Conservation (phyloP, 2,329 filamentous ascomycete genomes). For the Hortaea sp. region DNA sequence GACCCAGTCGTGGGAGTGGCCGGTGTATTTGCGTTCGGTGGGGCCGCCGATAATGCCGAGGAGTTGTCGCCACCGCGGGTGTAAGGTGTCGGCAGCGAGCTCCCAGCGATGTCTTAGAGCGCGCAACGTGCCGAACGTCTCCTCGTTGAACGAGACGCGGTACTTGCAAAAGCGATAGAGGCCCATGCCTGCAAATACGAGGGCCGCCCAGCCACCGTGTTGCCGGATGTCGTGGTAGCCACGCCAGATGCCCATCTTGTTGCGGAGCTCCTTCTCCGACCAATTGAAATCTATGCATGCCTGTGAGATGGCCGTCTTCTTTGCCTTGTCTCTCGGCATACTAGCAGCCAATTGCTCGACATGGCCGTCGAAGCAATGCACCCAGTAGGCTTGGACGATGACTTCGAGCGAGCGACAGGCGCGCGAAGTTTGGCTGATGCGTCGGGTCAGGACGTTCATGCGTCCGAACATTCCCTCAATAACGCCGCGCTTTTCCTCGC, state of each 20-base stretch:
- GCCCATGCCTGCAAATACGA: conserved; percentile 49
- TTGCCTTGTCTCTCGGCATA: conserved; percentile 31
- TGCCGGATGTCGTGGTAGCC: conserved; percentile 51
- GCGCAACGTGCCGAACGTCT: conserved; percentile 39
- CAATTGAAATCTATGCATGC: conserved; percentile 46
- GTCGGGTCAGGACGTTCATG: conserved; percentile 35
- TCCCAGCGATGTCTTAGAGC: conserved; percentile 36
- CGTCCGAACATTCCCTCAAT: conserved; percentile 26
- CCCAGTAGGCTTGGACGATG: conserved; percentile 48
- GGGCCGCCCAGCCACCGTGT: conserved; percentile 44
- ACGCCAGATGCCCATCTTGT: conserved; percentile 45
- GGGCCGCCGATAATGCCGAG: conserved; percentile 38
- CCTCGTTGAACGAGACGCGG: conserved; percentile 42
- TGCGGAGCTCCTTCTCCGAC: conserved; percentile 49
- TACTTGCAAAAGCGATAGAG: conserved; percentile 54
- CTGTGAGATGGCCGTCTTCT: conserved; percentile 43
- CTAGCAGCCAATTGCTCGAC: conserved; percentile 30
- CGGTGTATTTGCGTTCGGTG: conserved; percentile 32
- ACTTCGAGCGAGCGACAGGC: conserved; percentile 49
- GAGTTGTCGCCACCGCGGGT: conserved; percentile 39
- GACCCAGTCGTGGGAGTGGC: conserved; percentile 45
- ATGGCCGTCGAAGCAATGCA: conserved; percentile 45
- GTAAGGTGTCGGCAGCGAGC: conserved; percentile 22
- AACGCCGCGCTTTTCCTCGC: conserved; percentile 7
- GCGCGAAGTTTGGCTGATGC: conserved; percentile 41